These are phyloP conservation scores for Heliophila coronopifolia DNA, from an alignment of 441 rosid species.

Conservation along the genomic window DNA sequence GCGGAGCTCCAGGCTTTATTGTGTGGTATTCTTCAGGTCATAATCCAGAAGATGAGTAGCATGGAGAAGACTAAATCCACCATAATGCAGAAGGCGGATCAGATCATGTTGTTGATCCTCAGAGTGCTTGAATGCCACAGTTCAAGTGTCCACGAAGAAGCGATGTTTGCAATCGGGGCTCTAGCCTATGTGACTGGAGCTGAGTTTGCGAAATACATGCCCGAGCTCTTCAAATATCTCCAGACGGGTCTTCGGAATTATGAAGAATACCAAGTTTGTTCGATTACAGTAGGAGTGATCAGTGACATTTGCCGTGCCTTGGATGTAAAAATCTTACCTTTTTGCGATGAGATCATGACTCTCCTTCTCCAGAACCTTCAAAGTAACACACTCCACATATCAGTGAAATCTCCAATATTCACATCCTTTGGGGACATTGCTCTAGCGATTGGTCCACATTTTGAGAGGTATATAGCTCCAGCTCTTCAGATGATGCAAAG, in stretches of 20 bases:
- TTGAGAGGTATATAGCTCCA: slow-evolving; percentile 58
- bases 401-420: slow-evolving; percentile 89
- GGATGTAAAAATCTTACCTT: slow-evolving; percentile 66
- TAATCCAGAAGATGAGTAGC: slow-evolving; percentile 76
- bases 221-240: slow-evolving; percentile 66
- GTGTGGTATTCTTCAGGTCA: slow-evolving; percentile 91
- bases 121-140: slow-evolving; percentile 77
- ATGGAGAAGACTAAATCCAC: slow-evolving; percentile 51
- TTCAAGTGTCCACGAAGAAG: slow-evolving; percentile 98
- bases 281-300: slow-evolving; percentile 85
- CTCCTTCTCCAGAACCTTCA: slow-evolving; percentile 68
- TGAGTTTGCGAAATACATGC: slow-evolving; percentile 72
- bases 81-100: slow-evolving; percentile 67
- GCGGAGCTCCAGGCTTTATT: slow-evolving; percentile 85
- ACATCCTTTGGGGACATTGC: slow-evolving; percentile 92
- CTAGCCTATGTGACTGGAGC: slow-evolving; percentile 81
- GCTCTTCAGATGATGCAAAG: slow-evolving; percentile 67
- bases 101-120: slow-evolving; percentile 79
- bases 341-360: slow-evolving; percentile 80
- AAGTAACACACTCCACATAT: slow-evolving; percentile 71
- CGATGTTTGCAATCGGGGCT: slow-evolving; percentile 94
- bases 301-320: slow-evolving; percentile 89
- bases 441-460: slow-evolving; percentile 77
- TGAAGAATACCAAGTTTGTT: slow-evolving; percentile 90
- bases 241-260: slow-evolving; percentile 86